Conservation (phyloP, 352 stramenopile species). For the Peronosclerospora sorghi region DNA sequence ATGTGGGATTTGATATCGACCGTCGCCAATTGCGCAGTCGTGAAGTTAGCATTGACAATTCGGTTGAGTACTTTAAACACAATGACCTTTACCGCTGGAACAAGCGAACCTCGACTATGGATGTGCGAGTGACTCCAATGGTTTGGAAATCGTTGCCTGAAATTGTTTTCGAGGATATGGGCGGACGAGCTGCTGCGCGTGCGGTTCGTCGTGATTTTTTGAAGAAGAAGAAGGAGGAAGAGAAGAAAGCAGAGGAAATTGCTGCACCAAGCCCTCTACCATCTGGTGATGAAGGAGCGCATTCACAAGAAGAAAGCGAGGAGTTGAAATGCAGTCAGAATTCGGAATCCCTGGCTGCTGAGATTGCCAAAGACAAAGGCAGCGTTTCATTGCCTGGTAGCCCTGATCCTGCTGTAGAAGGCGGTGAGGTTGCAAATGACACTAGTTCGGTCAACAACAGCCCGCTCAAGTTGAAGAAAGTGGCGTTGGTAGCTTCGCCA, state of each 20-base stretch:
- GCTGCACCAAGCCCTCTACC: slow-evolving; percentile 22
- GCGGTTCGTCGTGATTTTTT: slow-evolving; percentile 58
- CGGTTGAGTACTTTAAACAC: slow-evolving; percentile 83
- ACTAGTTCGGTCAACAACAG: slow-evolving; percentile 11
- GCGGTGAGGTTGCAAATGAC: slow-evolving; percentile 7
- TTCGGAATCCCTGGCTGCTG: slow-evolving; percentile 11
- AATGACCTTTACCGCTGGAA: slow-evolving; percentile 85
- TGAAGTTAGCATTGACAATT: slow-evolving; percentile 79
- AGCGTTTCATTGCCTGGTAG: slow-evolving; percentile 32
- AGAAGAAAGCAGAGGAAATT: slow-evolving; percentile 43
- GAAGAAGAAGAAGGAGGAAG: slow-evolving; percentile 83
- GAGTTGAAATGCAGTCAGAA: slow-evolving; percentile 35
- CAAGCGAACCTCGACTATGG: slow-evolving; percentile 79
- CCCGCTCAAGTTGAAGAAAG: slow-evolving; percentile 27
- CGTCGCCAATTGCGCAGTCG: slow-evolving; percentile 58
- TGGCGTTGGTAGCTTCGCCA: slow-evolving; percentile 8
- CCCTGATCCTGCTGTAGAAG: slow-evolving; percentile 38
- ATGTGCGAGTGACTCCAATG: slow-evolving; percentile 75
- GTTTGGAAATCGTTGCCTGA: slow-evolving; percentile 82
- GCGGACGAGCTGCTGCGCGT: slow-evolving; percentile 48
- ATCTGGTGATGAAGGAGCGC: slow-evolving; percentile 40
- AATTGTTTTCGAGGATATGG: slow-evolving; percentile 78
- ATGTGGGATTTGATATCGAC: slow-evolving; percentile 80
- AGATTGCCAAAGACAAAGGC: slow-evolving; percentile 23
- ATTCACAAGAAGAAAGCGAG: slow-evolving; percentile 56